Percentiles rank a stretch among this genome's conserved stretches.
Conservation (phyloP, 2,329 filamentous ascomycete species). For the Rasamsonia emersonii region DNA sequence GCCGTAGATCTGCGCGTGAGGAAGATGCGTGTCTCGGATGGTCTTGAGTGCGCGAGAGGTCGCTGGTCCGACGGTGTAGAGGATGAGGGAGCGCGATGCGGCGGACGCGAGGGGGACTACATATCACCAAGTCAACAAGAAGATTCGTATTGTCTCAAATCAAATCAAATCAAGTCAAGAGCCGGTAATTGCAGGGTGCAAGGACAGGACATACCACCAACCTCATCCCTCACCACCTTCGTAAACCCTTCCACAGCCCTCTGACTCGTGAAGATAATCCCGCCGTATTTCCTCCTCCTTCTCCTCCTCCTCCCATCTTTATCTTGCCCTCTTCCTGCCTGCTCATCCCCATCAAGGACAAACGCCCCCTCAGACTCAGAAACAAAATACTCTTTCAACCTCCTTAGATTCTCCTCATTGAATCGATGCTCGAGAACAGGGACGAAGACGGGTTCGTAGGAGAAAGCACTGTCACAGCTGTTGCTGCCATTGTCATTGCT, state of each 20-base stretch:
- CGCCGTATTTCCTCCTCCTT: slow-evolving; percentile 31
- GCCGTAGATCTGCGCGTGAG: slow-evolving; percentile 58
- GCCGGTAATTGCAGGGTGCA: background rate
- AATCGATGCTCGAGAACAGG: slow-evolving; percentile 40
- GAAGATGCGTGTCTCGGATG: slow-evolving; percentile 37
- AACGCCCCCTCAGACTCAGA: slow-evolving; percentile 17
- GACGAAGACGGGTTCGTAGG: slow-evolving; percentile 33
- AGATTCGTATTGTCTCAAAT: background rate
- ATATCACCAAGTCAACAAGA: slow-evolving; percentile 2
- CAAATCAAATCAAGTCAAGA: background rate
- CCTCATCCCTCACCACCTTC: slow-evolving; percentile 22
- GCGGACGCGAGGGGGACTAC: slow-evolving; percentile 1
- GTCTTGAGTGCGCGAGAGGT: slow-evolving; percentile 57
- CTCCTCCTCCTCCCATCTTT: slow-evolving; percentile 3
- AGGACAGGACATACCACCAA: slow-evolving; percentile 17
- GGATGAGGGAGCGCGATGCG: slow-evolving; percentile 19
- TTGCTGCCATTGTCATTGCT: background rate
- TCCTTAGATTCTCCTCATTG: slow-evolving; percentile 25
- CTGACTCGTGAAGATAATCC: slow-evolving; percentile 43
- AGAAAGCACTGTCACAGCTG: slow-evolving; percentile 7
- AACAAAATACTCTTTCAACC: slow-evolving; percentile 27
- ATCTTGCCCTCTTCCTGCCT: slow-evolving; percentile 3
- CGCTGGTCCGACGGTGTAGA: slow-evolving; percentile 44
- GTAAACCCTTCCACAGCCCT: slow-evolving; percentile 40
- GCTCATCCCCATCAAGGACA: background rate